Evolutionary conservation across 805 yeast genomes (phyloP).

Genomic region (Tetrapisispora iriomotensis): DNA sequence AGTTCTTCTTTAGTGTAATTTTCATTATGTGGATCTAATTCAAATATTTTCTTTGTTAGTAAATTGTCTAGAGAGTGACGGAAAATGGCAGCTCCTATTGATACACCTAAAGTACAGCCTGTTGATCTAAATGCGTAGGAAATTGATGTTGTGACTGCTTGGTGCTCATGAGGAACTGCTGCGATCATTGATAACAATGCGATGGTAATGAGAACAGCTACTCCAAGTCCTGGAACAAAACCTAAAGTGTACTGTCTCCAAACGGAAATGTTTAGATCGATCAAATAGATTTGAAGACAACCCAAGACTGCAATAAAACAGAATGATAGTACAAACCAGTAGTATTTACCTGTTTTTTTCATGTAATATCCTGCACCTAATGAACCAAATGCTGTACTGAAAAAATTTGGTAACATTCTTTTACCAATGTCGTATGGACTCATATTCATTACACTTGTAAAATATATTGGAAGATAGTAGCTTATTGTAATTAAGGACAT

Average conservation of each 20-base stretch:
- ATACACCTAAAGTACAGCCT: slow-evolving; percentile 78
- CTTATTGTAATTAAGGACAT: slow-evolving; percentile 40
- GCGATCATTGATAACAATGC: slow-evolving; percentile 54
- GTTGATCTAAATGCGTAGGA: slow-evolving; percentile 83
- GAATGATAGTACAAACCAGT: slow-evolving; percentile 32
- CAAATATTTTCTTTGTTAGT: slow-evolving; percentile 26
- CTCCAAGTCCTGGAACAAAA: slow-evolving; percentile 45
- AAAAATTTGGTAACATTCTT: slow-evolving; percentile 50
- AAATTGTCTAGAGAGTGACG: slow-evolving; percentile 33
- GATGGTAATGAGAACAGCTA: slow-evolving; percentile 46
- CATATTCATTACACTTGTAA: slow-evolving; percentile 44
- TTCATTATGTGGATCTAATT: slow-evolving; percentile 20
- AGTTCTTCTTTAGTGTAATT: slow-evolving; percentile 33
- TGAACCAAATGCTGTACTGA: slow-evolving; percentile 50
- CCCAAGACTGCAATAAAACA: background rate
- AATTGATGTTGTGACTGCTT: slow-evolving; percentile 80
- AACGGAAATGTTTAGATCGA: slow-evolving; percentile 28
- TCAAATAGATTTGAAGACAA: slow-evolving; percentile 2
- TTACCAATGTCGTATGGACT: slow-evolving; percentile 49
- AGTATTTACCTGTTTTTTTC: slow-evolving; percentile 54
- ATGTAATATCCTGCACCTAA: slow-evolving; percentile 55
- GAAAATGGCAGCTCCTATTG: slow-evolving; percentile 56
- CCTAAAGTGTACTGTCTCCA: slow-evolving; percentile 37
- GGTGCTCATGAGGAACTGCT: slow-evolving; percentile 57
- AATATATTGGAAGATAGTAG: slow-evolving; percentile 55